Conservation (phyloP, 495 filamentous ascomycete genomes). For the Aspergillus bertholletiae region DNA sequence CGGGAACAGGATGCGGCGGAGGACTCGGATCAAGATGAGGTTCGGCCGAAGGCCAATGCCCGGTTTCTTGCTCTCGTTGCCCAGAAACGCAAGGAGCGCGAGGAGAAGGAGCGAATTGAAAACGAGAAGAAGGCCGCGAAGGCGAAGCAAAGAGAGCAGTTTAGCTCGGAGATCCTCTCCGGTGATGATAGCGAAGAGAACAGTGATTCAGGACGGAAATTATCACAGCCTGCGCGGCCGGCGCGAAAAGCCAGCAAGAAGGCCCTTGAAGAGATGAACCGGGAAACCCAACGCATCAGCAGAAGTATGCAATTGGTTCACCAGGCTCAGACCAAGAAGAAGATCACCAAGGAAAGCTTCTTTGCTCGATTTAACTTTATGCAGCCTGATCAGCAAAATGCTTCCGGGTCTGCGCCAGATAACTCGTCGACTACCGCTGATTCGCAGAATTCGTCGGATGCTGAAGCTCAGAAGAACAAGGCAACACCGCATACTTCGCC, state of each 20-base stretch:
- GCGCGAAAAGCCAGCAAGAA: conserved; percentile 91
- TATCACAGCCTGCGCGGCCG: conserved; percentile 64
- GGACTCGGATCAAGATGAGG: conserved; percentile 35
- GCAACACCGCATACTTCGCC: conserved; percentile 53
- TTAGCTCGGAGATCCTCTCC: conserved; percentile 33
- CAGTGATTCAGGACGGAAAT: conserved; percentile 52
- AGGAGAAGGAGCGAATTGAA: conserved; percentile 59
- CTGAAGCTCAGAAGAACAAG: conserved; percentile 36
- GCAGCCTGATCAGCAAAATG: conserved; percentile 25
- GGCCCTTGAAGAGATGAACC: conserved; percentile 89
- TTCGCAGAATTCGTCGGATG: conserved; percentile 47
- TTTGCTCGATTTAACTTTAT: conserved; percentile 81
- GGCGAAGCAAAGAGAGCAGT: conserved; percentile 30
- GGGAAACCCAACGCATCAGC: conserved; percentile 87
- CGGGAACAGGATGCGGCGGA: conserved; percentile 10
- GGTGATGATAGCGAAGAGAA: conserved; percentile 46
- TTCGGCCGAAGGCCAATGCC: conserved; percentile 49
- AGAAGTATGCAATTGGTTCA: conserved; percentile 90
- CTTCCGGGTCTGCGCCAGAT: conserved; percentile 16
- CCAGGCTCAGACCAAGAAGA: conserved; percentile 86
- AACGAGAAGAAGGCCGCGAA: conserved; percentile 49
- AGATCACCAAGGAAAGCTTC: conserved; percentile 78
- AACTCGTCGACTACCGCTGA: conserved; percentile 41
- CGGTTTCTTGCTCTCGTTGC: conserved; percentile 67
- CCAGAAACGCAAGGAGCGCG: conserved; percentile 65